Base-by-base conservation (phyloP, 2,329 filamentous ascomycete species). In the Ophiocordyceps camponoti-leonardi region DNA sequence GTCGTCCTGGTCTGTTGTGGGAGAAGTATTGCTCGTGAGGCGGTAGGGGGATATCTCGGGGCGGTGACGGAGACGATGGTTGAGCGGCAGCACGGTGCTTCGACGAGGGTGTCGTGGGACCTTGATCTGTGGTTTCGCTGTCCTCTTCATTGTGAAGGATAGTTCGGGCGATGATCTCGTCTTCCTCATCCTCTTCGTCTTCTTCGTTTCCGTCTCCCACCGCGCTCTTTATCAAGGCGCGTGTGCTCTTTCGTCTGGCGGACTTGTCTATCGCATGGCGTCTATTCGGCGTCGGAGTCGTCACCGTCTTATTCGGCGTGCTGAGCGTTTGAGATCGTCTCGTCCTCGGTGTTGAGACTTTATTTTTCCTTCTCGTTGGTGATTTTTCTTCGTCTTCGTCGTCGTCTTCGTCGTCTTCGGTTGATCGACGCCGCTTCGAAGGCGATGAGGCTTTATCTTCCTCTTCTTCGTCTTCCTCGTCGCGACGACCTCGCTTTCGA, bases 1-100 rank as follows among this genome's bases (percentile, higher is more conserved):
- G 71, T 4, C 79, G 74, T 2, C 86, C 87, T 0, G 85, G 79
- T 43, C 86, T 81, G 58, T 94, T 95, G 57, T 96, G 86, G 57
- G 82, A 85, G 61, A 98, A 96, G 66, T 93, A 98, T 52, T 83
- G 76, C 61, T 96, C 92, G 57, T 95, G 86, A 0, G 88, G 72
- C 6, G 88, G 84, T 2, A 96, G 87, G 1, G 84, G 83, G 31
- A 14, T 3, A 14, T 35, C n/a, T 35, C 31, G 35, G 19, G 8
- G n/a, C 3, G 16, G 35, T 6, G 16, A 18, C 8, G 35, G 35
- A 18, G 16, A 18, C 10, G 16, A 28, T 28, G 26, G 26, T 2
- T 28, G 26, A 8, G 10, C 26, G 7, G 26, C 26, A 28, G 26
- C 10, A 8, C 26, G 4, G 10, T 28, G 16, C 10, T 6, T 39